Conservation (phyloP, 495 filamentous ascomycete genomes). For the Hyaloscypha bicolor region DNA sequence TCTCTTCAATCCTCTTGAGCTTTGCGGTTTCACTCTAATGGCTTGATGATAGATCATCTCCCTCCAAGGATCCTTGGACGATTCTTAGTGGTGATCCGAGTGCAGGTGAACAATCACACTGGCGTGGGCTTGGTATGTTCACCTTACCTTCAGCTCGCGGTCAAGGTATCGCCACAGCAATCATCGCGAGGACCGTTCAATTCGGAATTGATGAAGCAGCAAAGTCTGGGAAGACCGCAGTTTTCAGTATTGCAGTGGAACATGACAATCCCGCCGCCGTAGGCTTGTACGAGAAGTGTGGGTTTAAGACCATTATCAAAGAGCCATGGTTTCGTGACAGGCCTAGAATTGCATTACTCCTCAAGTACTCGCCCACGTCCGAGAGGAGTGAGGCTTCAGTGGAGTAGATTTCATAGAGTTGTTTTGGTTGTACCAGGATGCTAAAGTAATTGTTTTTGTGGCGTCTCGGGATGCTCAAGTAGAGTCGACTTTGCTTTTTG, state of each 20-base stretch:
- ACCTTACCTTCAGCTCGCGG: constrained; percentile 45
- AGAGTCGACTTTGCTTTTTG: no score
- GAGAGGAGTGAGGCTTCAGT: neutral
- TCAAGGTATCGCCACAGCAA: constrained; percentile 42
- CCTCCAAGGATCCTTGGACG: constrained; percentile 33
- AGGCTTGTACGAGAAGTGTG: constrained; percentile 47
- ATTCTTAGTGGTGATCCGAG: constrained; percentile 10
- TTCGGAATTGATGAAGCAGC: constrained; percentile 35
- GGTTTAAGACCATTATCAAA: constrained; percentile 43
- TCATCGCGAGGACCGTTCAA: constrained; percentile 42
- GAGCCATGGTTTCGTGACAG: constrained; percentile 20
- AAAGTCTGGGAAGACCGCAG: constrained; percentile 25
- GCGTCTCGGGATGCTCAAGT: neutral
- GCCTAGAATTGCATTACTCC: constrained; percentile 14
- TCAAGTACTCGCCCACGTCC: constrained; percentile 19
- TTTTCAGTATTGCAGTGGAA: constrained; percentile 43
- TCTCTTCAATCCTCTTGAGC: neutral
- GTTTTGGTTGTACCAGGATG: neutral
- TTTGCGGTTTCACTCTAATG: neutral
- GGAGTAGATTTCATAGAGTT: constrained; percentile 1
- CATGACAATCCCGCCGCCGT: constrained; percentile 41
- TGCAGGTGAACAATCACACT: constrained; percentile 32
- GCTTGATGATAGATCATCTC: constrained; percentile 21
- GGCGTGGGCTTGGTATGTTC: constrained; percentile 46
- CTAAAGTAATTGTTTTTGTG: neutral